phyloP scores from a whole-genome alignment of 495 filamentous ascomycete species.

The Pseudevernia furfuracea region DNA sequence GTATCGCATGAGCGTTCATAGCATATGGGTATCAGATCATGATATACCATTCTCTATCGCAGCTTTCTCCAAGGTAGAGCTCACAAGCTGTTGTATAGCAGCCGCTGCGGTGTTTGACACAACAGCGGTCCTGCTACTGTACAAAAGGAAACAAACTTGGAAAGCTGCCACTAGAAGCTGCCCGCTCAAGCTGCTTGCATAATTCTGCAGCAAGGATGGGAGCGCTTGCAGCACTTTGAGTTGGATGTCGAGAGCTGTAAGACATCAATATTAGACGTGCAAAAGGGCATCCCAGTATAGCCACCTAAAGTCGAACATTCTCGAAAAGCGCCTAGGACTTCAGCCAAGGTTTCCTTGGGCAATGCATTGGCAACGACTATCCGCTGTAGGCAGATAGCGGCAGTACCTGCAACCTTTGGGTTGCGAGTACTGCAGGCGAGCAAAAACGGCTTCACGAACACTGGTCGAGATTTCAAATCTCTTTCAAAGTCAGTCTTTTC shows the following conservation, averaged over 20 bases:
- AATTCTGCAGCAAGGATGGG: slow-evolving; percentile 86
- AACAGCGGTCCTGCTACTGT: slow-evolving; percentile 80
- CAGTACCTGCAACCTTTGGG: slow-evolving; percentile 78
- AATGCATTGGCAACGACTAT: slow-evolving; percentile 74
- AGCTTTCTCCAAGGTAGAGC: slow-evolving; percentile 87
- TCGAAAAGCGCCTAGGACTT: slow-evolving; percentile 77
- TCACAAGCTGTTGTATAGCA: slow-evolving; percentile 87
- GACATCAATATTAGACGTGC: neutral
- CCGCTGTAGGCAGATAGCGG: slow-evolving; percentile 78
- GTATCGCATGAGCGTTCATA: neutral
- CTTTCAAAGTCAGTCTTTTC: slow-evolving; percentile 28
- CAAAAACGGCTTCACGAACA: slow-evolving; percentile 86
- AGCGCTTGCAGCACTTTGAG: slow-evolving; percentile 92
- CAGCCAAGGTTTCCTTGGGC: slow-evolving; percentile 63
- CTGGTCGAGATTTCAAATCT: slow-evolving; percentile 76
- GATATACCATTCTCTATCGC: slow-evolving; percentile 54
- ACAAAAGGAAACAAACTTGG: slow-evolving; percentile 83
- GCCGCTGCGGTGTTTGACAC: slow-evolving; percentile 93
- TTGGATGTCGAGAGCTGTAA: slow-evolving; percentile 72
- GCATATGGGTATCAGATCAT: no score
- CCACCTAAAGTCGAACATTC: slow-evolving; percentile 61
- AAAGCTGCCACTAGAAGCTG: slow-evolving; percentile 73
- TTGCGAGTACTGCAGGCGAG: slow-evolving; percentile 85
- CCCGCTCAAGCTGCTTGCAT: slow-evolving; percentile 70
- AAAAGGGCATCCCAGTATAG: no score